Evolutionary conservation across 2,329 filamentous ascomycete genomes (phyloP), one percentile per base, ranked within the genome.

Genomic region (Fusarium longipes): DNA sequence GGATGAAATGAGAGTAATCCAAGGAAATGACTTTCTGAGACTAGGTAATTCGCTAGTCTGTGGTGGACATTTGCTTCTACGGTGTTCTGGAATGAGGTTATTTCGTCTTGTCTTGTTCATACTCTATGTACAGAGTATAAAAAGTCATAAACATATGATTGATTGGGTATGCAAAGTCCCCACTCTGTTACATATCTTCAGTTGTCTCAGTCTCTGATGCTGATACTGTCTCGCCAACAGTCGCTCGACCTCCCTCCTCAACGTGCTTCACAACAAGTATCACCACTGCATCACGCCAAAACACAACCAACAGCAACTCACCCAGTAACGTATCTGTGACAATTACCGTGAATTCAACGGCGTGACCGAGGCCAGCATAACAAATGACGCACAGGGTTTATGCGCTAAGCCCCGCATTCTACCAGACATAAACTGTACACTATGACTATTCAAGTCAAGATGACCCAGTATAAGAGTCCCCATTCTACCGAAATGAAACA

Each of bases 401-500:
- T 49, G 45, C 45, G 45, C 45, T 49, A 49, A 49, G 45, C 45
- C 45, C 45, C 45, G 45, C 45, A 49, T 49, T 49, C 32, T 49
- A 20, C 30, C 22, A 38, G 45, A 33, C 18, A 49, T 22, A 49
- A 49, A 25, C 22, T 49, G 22, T 6, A 49, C 22, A 49, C 45
- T 49, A 49, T 49, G 11, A 24, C 32, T 24, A 33, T 25, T 25
- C 22, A 6, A 49, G 45, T 49, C 32, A 49, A 49, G 33, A 18
- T 43, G 25, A 43, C 40, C 40, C 40, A 43, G 40, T 43, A 29
- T 29, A 43, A 43, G n/a, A 33, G 6, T 36, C 17, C 35, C 45
- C 30, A 49, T 33, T 25, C 22, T 49, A 27, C 30, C 45, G 45
- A 49, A 38, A 49, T 63, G 60, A 63, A 63, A 63, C 58, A 63